Evolutionary conservation across 257 asterid species (phyloP).

Genomic region (Buddleja alternifolia): DNA sequence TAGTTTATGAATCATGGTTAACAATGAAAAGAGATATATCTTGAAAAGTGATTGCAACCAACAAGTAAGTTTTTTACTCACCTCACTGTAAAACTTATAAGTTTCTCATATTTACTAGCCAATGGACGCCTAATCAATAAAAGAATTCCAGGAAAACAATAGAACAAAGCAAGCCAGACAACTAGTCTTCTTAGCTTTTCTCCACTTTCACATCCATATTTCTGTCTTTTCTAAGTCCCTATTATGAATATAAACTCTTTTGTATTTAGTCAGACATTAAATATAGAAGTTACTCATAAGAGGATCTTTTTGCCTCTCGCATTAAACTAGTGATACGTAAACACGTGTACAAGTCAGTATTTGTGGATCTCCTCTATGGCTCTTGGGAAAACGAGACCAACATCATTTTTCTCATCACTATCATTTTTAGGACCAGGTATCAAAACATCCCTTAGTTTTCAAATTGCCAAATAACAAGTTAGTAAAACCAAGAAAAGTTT

Average conservation of each 20-base stretch:
- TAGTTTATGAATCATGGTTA: background rate
- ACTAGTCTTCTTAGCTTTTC: background rate
- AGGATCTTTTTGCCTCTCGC: background rate
- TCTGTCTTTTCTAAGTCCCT: background rate
- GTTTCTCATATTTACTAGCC: background rate
- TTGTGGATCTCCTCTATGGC: background rate
- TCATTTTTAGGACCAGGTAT: too few relatives aligned
- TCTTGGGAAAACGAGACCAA: background rate
- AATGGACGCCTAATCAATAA: background rate
- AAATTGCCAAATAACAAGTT: too few relatives aligned
- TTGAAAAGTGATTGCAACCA: conserved; percentile 9
- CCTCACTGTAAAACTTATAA: background rate
- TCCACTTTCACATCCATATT: background rate
- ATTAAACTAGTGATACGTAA: background rate
- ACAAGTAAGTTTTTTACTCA: background rate
- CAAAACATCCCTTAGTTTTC: too few relatives aligned
- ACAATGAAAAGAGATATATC: conserved; percentile 15
- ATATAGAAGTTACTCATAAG: background rate
- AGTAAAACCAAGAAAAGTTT: background rate
- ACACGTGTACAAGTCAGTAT: background rate
- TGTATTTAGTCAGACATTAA: background rate
- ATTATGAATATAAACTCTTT: conserved; percentile 5
- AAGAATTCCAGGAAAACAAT: background rate
- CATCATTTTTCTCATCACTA: background rate
- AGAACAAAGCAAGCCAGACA: conserved; percentile 4